phyloP scores from a whole-genome alignment of 805 yeast genomes.

The Wickerhamiella spandovensis region DNA sequence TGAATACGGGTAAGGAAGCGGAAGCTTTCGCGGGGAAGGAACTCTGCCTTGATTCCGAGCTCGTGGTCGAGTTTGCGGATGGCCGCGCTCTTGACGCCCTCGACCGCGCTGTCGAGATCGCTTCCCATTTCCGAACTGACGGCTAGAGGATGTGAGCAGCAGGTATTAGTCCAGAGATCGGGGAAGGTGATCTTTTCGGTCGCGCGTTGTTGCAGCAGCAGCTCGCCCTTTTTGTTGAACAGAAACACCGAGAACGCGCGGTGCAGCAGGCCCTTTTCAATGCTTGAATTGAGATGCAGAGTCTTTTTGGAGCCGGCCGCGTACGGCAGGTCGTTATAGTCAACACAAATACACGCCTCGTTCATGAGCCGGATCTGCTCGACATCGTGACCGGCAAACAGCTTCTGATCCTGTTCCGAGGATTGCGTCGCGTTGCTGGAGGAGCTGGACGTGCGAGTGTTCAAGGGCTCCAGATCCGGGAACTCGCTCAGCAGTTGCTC shows the following conservation, averaged over 20 bases:
- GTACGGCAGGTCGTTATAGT: constrained; percentile 71
- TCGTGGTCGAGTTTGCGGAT: constrained; percentile 87
- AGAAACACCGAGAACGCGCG: constrained; percentile 94
- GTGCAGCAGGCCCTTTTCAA: constrained; percentile 74
- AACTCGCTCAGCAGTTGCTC: constrained; percentile 16
- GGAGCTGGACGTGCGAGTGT: constrained; percentile 15
- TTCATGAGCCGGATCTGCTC: constrained; percentile 94
- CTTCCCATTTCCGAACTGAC: constrained; percentile 66
- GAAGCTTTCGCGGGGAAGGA: constrained; percentile 52
- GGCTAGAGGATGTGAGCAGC: constrained; percentile 96
- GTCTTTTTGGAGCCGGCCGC: constrained; percentile 92
- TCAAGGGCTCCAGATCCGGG: constrained; percentile 20
- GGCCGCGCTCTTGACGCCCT: constrained; percentile 80
- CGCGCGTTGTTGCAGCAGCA: constrained; percentile 90
- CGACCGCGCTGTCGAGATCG: constrained; percentile 43
- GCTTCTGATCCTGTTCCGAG: constrained; percentile 18
- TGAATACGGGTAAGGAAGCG: constrained; percentile 86
- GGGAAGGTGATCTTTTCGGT: constrained; percentile 95
- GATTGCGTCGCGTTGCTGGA: constrained; percentile 7
- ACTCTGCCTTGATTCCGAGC: constrained; percentile 59
- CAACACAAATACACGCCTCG: constrained; percentile 88
- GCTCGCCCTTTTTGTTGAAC: constrained; percentile 61
- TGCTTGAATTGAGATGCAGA: constrained; percentile 72
- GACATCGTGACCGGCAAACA: constrained; percentile 80
- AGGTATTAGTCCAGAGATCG: constrained; percentile 95